Evolutionary conservation across 1,284 basidiomycete species (phyloP), one percentile per base, ranked within the genome.

Genomic region (Filobasidium uniguttulatum): DNA sequence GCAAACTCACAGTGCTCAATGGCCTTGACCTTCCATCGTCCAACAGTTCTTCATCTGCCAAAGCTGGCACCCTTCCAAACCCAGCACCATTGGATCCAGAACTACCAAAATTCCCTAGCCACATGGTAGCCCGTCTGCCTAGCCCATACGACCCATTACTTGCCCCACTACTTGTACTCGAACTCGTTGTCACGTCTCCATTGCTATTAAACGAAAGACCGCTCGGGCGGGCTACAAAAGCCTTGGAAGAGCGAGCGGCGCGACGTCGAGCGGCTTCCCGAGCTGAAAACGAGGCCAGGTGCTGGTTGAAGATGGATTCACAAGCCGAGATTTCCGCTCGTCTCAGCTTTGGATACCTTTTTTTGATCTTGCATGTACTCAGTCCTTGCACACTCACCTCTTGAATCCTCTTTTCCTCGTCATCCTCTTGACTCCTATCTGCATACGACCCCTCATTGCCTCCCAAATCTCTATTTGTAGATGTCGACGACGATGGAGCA

Each of bases 221-320:
- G 17, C n/a, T 9, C 12, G 29, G 26, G 37, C 23, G 25, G 15
- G 37, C 33, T 14, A 47, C 14, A 28, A 43, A 53, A 10, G 40
- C 46, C 41, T 53, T 53, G 28, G 48, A 50, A 4, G 51, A 26
- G 4, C 55, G 51, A 33, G 51, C 51, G 1, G 67, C 67, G 43
- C 62, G 57, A 19, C 67, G 56, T 3, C 62, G 56, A 1, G 67
- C 68, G 46, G 58, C 57, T 51, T 70, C 66, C 20, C 60, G 56
- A 1, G 67, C 67, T 19, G 67, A 61, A 44, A 67, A 62, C 33
- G 58, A 58, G 15, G 68, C 62, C 29, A 70, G 61, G 48, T 67
- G 64, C 67, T 70, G 53, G n/a, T n/a, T 12, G 25, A 10, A 25
- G 49, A 20, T 20, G 15, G 20, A 25, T 23, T 15, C 19, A 26